phyloP scores from a whole-genome alignment of 2,329 filamentous ascomycete species.

The Lasiodiplodia hormozganensis region DNA sequence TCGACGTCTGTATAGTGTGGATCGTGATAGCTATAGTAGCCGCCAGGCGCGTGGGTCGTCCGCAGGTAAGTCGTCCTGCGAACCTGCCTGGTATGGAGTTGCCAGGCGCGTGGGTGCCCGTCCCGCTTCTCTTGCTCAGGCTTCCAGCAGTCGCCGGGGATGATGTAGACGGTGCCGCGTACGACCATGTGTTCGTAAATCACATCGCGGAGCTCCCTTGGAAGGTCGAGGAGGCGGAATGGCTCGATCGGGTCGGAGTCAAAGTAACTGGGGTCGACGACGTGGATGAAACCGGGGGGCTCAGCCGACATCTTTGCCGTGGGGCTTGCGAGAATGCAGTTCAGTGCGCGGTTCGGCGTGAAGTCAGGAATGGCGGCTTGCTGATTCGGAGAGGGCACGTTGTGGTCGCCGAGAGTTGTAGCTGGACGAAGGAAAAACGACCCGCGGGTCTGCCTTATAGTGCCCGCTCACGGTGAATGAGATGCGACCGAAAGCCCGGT shows the following conservation, averaged over 20 bases:
- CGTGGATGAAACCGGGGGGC: not conserved
- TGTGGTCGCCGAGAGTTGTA: not conserved
- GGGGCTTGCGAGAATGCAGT: not conserved
- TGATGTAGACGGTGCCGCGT: not conserved
- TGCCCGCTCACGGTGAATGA: too few relatives aligned
- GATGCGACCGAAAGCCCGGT: too few relatives aligned
- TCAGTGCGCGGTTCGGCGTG: not conserved
- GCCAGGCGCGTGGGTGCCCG: not conserved
- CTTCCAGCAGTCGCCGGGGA: not conserved
- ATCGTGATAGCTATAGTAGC: not conserved
- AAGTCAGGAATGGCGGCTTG: not conserved
- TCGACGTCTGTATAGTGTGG: not conserved
- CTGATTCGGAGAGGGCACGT: not conserved
- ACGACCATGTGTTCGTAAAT: not conserved
- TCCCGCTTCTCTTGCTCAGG: not conserved
- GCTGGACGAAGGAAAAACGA: not conserved
- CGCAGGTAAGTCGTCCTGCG: not conserved
- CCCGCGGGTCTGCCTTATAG: not conserved
- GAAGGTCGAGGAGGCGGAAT: not conserved
- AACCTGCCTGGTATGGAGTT: not conserved
- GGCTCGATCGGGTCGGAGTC: not conserved
- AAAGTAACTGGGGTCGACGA: not conserved
- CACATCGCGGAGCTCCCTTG: not conserved
- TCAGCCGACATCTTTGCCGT: not conserved
- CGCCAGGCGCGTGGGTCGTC: too few relatives aligned